Conservation (phyloP, 139 green algal genomes). For the Monoraphidium neglectum region DNA sequence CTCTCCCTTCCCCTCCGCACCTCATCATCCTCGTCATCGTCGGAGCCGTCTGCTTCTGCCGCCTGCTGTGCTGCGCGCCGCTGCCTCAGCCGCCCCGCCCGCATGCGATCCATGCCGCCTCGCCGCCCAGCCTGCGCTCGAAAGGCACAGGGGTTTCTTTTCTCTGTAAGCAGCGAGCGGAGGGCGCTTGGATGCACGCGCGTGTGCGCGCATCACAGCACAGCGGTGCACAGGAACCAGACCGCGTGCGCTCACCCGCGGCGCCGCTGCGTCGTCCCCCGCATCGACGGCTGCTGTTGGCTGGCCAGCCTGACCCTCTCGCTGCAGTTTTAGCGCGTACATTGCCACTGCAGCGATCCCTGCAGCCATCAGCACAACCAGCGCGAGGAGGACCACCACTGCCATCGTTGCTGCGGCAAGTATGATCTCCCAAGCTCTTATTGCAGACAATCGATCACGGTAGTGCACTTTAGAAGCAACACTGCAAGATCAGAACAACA, state of each 20-base stretch:
- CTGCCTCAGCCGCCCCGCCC: conserved; percentile 7
- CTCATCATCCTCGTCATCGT: background rate
- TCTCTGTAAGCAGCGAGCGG: too few species aligned
- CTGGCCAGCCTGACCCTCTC: background rate
- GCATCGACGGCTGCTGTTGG: background rate
- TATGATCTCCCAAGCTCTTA: too few species aligned
- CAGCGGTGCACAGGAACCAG: too few species aligned
- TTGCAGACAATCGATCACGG: too few species aligned
- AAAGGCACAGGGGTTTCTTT: background rate
- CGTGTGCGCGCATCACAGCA: too few species aligned
- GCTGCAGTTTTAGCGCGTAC: background rate
- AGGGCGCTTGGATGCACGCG: too few species aligned
- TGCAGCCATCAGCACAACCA: background rate
- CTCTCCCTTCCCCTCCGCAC: background rate
- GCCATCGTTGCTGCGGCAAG: too few species aligned
- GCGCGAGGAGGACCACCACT: background rate
- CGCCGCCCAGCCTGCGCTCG: background rate
- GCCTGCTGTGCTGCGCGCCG: conserved; percentile 14
- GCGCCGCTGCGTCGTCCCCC: background rate
- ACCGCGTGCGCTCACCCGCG: background rate
- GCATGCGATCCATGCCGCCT: conserved; percentile 15
- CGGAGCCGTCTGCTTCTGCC: background rate
- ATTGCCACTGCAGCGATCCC: background rate
- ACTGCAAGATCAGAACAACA: too few species aligned
- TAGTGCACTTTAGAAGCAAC: too few species aligned